Percentiles rank a stretch among this genome's conserved stretches.
These are phyloP conservation scores for Boletus tomentosulus DNA, from an alignment of 768 basidiomycete species.

Conservation along the genomic window DNA sequence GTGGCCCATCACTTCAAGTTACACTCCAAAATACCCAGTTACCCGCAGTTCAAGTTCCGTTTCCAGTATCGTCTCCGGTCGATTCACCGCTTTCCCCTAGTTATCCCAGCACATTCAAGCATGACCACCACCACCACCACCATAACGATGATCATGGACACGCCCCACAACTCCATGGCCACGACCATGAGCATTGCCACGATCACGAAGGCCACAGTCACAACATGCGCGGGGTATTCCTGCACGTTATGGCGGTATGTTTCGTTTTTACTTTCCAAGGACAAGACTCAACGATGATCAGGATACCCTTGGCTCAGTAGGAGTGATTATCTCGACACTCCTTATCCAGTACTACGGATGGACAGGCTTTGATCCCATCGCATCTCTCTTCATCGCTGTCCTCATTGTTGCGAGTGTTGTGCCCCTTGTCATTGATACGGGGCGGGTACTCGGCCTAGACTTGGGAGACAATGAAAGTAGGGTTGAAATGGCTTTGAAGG, in stretches of 20 bases:
- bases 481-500: slow-evolving; percentile 56
- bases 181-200: slow-evolving; percentile 30
- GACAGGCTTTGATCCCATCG: slow-evolving; percentile 99
- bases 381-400: slow-evolving; percentile 92
- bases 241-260: slow-evolving; percentile 92
- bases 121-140: slow-evolving; percentile 40
- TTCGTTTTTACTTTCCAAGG: not conserved
- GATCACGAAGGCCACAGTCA: slow-evolving; percentile 86
- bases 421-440: slow-evolving; percentile 92
- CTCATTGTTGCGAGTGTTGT: slow-evolving; percentile 94
- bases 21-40: slow-evolving; percentile 22
- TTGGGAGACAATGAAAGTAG: slow-evolving; percentile 56
- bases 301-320: slow-evolving; percentile 96
- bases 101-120: slow-evolving; percentile 49
- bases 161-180: slow-evolving; percentile 51
- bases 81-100: slow-evolving; percentile 62
- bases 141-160: slow-evolving; percentile 31
- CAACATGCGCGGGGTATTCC: slow-evolving; percentile 98
- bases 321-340: slow-evolving; percentile 95
- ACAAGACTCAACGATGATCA: slow-evolving; percentile 27
- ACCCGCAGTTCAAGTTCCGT: slow-evolving; percentile 21
- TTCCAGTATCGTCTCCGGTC: slow-evolving; percentile 24
- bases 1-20: slow-evolving; percentile 39
- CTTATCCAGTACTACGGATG: slow-evolving; percentile 95
- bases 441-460: slow-evolving; percentile 82